Evolutionary conservation across 805 yeast genomes (phyloP), one percentile per base, ranked within the genome.

Genomic region (Limtongozyma cylindracea): DNA sequence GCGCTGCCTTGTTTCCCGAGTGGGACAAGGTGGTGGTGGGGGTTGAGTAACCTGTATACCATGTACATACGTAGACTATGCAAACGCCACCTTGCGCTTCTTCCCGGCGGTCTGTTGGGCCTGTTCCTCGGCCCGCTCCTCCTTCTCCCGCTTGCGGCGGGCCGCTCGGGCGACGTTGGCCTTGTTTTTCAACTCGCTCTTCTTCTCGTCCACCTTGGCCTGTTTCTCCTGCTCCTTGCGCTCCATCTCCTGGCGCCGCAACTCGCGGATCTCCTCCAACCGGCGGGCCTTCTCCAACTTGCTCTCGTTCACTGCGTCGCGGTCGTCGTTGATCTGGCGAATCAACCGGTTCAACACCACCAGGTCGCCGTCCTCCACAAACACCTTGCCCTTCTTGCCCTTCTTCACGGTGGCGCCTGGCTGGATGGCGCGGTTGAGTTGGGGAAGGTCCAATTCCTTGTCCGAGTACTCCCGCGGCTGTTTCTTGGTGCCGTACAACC

Each of bases 361-460:
- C 9, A 57, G 43, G 37, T 78, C 77, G 32, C 63, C 57, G 35
- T 74, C 91, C 19, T 50, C 69, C 13, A 74, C 59, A 39, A 74
- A 72, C 35, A 66, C 68, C 48, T 74, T 74, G 18, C 88, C 88
- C 40, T 82, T 82, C 47, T 84, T 84, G 21, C 95, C 95, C 32
- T 55, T 60, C 35, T 65, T 67, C 27, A 62, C 65, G 22, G 71
- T 49, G 6, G 52, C 69, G 18, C 96, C 96, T 1, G 96, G 94
- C 21, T 65, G 60, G 16, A 82, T 57, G 3, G 94, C 77, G 31
- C 61, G 70, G 42, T 84, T 84, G 36, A 84, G 54, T 13, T 57
- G 53, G 14, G 94, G 95, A 17, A 82, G 49, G 20, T 71, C 65
- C 18, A 82, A 50, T 33, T 80, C 91, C 27, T 66, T 70, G 31